A percentile compares a stretch with the other conserved stretches of the same genome.
phyloP scores from a whole-genome alignment of 257 asterid species.

The Lavandula angustifolia region DNA sequence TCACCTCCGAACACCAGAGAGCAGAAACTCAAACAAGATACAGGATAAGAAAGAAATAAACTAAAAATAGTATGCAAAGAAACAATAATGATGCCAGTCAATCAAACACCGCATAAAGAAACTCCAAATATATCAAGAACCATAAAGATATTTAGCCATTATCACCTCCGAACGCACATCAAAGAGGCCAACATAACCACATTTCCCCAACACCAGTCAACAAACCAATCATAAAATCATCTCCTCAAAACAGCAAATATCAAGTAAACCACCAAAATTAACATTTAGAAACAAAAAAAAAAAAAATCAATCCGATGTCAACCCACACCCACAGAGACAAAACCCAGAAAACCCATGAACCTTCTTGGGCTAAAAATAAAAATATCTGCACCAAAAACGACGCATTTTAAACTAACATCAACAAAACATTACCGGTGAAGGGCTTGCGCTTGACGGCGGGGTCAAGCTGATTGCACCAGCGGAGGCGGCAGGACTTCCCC shows the following conservation, averaged over 20 bases:
- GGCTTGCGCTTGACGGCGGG: slow-evolving; percentile 80
- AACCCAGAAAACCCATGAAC: slow-evolving; percentile 21
- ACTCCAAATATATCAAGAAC: not conserved
- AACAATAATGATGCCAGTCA: not conserved
- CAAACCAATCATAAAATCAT: not conserved
- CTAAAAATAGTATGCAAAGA: not conserved
- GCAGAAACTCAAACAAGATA: not conserved
- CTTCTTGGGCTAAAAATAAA: not conserved
- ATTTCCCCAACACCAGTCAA: slow-evolving; percentile 13
- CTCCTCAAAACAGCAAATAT: not conserved
- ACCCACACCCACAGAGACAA: slow-evolving; percentile 10
- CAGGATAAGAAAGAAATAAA: too few species aligned
- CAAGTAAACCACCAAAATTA: not conserved
- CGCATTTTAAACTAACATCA: not conserved
- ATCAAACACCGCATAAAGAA: slow-evolving; percentile 1
- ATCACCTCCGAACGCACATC: slow-evolving; percentile 7
- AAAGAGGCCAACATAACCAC: slow-evolving; percentile 6
- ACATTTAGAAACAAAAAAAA: not conserved
- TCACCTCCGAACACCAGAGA: slow-evolving; percentile 5
- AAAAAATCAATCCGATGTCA: not conserved
- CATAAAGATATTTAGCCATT: not conserved
- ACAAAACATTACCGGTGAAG: slow-evolving; percentile 53
- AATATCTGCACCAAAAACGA: not conserved
- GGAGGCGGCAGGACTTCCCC: slow-evolving; percentile 89
- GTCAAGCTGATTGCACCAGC: slow-evolving; percentile 97